A percentile compares a stretch with the other conserved stretches of the same genome.
These are phyloP conservation scores for Lathyrus aphaca DNA, from an alignment of 306 rosid species.

Conservation along the genomic window DNA sequence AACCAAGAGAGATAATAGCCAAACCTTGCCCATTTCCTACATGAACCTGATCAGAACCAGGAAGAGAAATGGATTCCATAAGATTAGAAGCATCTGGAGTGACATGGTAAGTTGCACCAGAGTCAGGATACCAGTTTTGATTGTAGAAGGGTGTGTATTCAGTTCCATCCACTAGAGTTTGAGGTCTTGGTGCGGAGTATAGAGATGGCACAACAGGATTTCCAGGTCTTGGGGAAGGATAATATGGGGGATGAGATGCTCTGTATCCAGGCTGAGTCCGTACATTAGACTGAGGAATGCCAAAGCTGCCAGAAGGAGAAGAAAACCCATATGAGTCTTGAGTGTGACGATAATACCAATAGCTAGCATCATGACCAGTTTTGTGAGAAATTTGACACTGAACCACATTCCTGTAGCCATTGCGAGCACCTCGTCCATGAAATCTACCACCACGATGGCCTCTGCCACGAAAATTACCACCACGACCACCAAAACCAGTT, in stretches of 20 bases:
- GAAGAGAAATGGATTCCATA: not conserved
- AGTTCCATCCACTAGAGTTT: not conserved
- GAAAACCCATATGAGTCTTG: not conserved
- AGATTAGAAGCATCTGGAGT: not conserved
- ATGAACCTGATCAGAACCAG: not conserved
- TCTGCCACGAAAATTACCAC: too few species aligned
- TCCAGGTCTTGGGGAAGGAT: not conserved
- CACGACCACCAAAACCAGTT: too few species aligned
- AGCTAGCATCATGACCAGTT: not conserved
- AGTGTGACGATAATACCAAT: not conserved
- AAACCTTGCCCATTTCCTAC: not conserved
- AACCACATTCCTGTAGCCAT: not conserved
- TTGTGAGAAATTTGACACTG: not conserved
- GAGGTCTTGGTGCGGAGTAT: not conserved
- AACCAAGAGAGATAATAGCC: not conserved
- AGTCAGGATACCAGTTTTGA: not conserved
- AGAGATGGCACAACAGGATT: too few species aligned
- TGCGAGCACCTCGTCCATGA: not conserved
- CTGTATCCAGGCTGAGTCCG: not conserved
- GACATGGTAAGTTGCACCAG: not conserved
- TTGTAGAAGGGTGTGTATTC: not conserved
- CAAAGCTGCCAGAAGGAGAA: not conserved
- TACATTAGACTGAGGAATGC: not conserved
- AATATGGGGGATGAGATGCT: accelerated
- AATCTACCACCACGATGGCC: not conserved